Conservation (phyloP, 768 basidiomycete genomes). For the Rossbeevera mucosa region DNA sequence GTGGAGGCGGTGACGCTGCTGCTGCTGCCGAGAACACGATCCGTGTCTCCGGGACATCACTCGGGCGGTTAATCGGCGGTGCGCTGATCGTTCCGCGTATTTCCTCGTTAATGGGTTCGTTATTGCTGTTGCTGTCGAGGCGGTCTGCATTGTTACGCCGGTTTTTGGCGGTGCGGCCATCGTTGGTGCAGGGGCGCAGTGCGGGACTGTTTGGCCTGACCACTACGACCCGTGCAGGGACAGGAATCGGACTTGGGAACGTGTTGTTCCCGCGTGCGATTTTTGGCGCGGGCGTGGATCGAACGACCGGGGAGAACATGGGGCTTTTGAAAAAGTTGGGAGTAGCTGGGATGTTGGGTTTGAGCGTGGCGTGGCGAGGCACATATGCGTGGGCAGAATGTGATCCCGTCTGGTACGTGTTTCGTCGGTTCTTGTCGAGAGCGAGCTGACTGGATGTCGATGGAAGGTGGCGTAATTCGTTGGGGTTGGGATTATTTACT, state of each 20-base stretch:
- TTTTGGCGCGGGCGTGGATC: conserved; percentile 16
- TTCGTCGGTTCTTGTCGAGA: neutral
- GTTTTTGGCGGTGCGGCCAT: conserved; percentile 22
- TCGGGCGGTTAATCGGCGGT: conserved; percentile 66
- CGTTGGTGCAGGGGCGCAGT: conserved; percentile 3
- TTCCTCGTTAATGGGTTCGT: conserved; percentile 57
- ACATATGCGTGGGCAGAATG: conserved; percentile 59
- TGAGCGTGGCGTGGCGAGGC: conserved; percentile 51
- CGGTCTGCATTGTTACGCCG: conserved; percentile 25
- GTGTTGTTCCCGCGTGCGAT: conserved; percentile 13
- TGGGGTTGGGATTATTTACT: conserved; percentile 66
- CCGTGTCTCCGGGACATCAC: conserved; percentile 50
- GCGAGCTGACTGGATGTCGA: neutral
- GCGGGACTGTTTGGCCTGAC: conserved; percentile 18
- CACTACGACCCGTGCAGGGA: conserved; percentile 5
- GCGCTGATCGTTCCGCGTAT: conserved; percentile 66
- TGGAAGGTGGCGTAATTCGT: conserved; percentile 57
- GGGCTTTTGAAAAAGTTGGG: conserved; percentile 24
- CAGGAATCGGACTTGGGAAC: conserved; percentile 1
- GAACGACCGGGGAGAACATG: conserved; percentile 4
- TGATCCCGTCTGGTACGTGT: conserved; percentile 65
- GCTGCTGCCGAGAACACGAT: conserved; percentile 58
- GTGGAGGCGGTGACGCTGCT: conserved; percentile 31
- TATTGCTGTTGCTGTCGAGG: conserved; percentile 53
- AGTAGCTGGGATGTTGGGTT: conserved; percentile 32